A percentile compares a stretch with the other conserved stretches of the same genome.
Evolutionary conservation across 2,329 filamentous ascomycete species (phyloP).

Genomic region (Ascochyta viciae-villosae): DNA sequence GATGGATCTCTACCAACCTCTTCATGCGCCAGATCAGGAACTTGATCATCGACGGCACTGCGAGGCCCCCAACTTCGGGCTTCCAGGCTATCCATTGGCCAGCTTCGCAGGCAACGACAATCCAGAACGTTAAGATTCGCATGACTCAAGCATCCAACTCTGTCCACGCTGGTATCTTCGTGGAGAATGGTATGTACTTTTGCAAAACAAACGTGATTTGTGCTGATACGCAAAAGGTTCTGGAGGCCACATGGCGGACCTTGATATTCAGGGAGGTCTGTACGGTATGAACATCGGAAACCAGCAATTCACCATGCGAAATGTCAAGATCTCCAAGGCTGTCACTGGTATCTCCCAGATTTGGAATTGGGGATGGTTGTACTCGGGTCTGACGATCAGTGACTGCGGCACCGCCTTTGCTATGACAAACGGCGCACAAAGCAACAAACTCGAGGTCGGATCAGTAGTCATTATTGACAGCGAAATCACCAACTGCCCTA

Average conservation of each 20-base stretch:
- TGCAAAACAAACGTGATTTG: not conserved
- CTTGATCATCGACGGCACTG: slow-evolving; percentile 65
- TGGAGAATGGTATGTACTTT: slow-evolving; percentile 49
- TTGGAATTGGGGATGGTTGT: slow-evolving; percentile 69
- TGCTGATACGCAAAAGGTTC: slow-evolving; percentile 39
- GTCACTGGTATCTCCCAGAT: slow-evolving; percentile 63
- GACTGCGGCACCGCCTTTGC: slow-evolving; percentile 63
- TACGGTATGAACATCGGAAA: slow-evolving; percentile 56
- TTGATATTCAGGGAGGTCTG: slow-evolving; percentile 54
- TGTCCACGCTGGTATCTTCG: slow-evolving; percentile 57
- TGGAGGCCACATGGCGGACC: slow-evolving; percentile 56
- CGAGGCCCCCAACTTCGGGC: slow-evolving; percentile 53
- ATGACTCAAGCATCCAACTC: slow-evolving; percentile 54
- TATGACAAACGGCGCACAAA: slow-evolving; percentile 50
- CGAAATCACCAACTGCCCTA: slow-evolving; percentile 57
- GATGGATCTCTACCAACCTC: slow-evolving; percentile 64
- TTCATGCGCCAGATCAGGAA: slow-evolving; percentile 73
- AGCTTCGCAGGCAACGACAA: slow-evolving; percentile 55
- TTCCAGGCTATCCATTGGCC: slow-evolving; percentile 60
- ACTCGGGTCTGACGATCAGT: slow-evolving; percentile 58
- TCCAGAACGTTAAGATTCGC: slow-evolving; percentile 56
- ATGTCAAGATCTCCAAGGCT: slow-evolving; percentile 61
- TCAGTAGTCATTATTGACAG: slow-evolving; percentile 66
- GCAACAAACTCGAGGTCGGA: slow-evolving; percentile 54
- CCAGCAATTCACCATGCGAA: slow-evolving; percentile 65